These are phyloP conservation scores for Vitis rupestris DNA, from an alignment of 164 flowering plant species.

Conservation along the genomic window DNA sequence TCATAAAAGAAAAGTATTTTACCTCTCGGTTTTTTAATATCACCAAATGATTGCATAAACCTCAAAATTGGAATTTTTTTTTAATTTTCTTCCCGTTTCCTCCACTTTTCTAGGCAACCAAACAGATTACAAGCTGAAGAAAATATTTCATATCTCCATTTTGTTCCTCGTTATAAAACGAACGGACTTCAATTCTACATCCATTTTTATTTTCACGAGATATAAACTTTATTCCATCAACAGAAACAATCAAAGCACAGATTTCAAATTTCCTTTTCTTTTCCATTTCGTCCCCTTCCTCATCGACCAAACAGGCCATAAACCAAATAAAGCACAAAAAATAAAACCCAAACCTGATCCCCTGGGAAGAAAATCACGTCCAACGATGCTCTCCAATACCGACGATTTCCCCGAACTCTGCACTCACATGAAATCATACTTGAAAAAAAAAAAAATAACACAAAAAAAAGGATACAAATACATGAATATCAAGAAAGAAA, in stretches of 20 bases:
- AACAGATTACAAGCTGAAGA: no score
- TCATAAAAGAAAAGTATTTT: not conserved
- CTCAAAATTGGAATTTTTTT: not conserved
- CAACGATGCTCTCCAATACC: slow-evolving; percentile 82
- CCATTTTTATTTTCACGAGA: no score
- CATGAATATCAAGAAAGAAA: not conserved
- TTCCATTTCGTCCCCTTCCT: not conserved
- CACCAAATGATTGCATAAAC: not conserved
- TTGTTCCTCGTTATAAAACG: no score
- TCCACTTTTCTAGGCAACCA: not conserved
- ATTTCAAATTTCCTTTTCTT: not conserved
- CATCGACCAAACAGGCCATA: not conserved
- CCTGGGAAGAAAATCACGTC: slow-evolving; percentile 82
- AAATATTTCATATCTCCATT: no score
- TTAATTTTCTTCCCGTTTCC: not conserved
- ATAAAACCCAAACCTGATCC: slow-evolving; percentile 60
- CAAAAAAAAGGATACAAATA: not conserved
- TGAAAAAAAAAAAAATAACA: slow-evolving; percentile 4
- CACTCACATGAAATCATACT: slow-evolving; percentile 9
- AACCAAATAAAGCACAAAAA: not conserved
- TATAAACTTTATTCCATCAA: no score
- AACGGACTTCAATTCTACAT: no score
- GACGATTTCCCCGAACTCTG: slow-evolving; percentile 91
- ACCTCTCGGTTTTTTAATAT: not conserved
- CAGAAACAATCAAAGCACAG: no score